Evolutionary conservation across 169 alveolate genomes (phyloP).

Genomic region (Eimeria brunetti): DNA sequence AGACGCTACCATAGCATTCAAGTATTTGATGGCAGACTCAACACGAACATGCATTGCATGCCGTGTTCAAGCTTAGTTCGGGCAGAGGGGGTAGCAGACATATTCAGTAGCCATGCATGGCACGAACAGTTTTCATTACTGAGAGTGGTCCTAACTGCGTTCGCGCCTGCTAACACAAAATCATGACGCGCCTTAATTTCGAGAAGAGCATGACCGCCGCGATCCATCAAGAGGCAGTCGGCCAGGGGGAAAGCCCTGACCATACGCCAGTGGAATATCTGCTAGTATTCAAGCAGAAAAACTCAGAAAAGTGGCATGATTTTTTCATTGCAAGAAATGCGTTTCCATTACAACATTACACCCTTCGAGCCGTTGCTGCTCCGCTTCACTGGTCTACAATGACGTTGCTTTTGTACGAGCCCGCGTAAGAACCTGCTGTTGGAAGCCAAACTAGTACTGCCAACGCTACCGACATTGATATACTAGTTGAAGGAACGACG

Average conservation of each 20-base stretch:
- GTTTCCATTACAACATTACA: background rate
- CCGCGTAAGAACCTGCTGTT: background rate
- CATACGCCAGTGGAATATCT: background rate
- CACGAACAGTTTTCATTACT: background rate
- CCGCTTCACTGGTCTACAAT: background rate
- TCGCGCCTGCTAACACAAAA: too few relatives aligned
- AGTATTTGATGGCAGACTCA: background rate
- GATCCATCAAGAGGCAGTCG: background rate
- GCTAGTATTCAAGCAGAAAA: background rate
- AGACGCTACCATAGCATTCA: background rate
- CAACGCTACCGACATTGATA: background rate
- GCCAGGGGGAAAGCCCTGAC: background rate
- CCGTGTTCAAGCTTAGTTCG: background rate
- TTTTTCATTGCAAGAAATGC: background rate
- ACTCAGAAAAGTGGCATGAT: background rate
- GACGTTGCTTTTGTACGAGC: background rate
- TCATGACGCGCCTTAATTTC: background rate
- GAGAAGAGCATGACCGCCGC: background rate
- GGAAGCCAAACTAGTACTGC: background rate
- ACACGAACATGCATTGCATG: background rate
- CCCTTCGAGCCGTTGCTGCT: slow-evolving; percentile 1
- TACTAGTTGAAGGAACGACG: background rate
- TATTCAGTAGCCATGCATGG: background rate
- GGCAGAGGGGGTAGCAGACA: background rate
- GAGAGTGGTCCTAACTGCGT: background rate